These are phyloP conservation scores for Candida pseudoviswanathii DNA, from an alignment of 1,139 yeast genomes.

Conservation along the genomic window DNA sequence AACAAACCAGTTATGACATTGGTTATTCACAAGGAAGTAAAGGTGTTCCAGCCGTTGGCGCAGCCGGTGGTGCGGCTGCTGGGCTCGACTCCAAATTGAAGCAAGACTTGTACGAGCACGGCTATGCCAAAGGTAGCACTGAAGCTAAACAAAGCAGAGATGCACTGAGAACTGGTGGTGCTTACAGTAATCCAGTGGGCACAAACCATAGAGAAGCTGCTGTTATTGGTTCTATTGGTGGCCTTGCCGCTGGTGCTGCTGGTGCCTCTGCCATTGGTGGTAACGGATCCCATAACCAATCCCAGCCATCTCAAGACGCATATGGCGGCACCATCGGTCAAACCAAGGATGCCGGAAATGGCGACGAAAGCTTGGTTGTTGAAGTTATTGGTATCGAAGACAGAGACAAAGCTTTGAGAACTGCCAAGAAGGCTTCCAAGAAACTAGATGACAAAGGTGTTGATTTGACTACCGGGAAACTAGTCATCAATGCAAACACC, in stretches of 20 bases:
- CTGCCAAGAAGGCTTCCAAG: constrained; percentile 40
- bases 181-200: constrained; percentile 6
- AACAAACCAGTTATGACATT: not conserved
- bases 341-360: constrained; percentile 8
- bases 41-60: not conserved
- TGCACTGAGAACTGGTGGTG: not conserved
- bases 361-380: constrained; percentile 23
- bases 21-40: constrained; percentile 4
- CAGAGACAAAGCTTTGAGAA: constrained; percentile 32
- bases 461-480: constrained; percentile 38
- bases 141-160: constrained; percentile 13
- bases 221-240: constrained; percentile 11
- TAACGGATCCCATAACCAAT: constrained; percentile 4
- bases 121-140: constrained; percentile 15
- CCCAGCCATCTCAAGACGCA: not conserved
- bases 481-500: constrained; percentile 39
- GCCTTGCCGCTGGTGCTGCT: constrained; percentile 8
- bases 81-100: constrained; percentile 9
- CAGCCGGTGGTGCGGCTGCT: not conserved
- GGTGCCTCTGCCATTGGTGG: constrained; percentile 9
- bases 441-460: constrained; percentile 37
- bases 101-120: constrained; percentile 16
- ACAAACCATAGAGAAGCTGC: constrained; percentile 15
- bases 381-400: constrained; percentile 44
- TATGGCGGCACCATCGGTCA: constrained; percentile 2